A percentile compares a stretch with the other conserved stretches of the same genome.
Conservation (phyloP, 2,329 filamentous ascomycete genomes). For the Cordyceps cateniannulata region DNA sequence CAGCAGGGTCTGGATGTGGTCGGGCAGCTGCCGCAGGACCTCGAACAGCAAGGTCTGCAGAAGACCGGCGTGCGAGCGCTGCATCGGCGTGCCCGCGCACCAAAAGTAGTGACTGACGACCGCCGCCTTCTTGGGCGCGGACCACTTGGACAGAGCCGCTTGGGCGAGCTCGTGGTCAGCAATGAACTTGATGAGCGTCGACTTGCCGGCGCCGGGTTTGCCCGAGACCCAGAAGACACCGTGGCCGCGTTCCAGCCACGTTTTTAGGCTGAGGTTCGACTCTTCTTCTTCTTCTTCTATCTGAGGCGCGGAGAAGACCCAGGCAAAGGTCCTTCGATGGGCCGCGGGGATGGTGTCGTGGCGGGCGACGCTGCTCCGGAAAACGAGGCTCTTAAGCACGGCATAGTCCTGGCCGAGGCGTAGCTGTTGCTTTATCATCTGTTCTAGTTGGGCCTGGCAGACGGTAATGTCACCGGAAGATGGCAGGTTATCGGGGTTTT, state of each 20-base stretch:
- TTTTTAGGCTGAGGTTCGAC: background rate
- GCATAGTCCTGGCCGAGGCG: background rate
- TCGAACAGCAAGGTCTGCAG: conserved; percentile 20
- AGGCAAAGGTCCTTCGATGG: conserved; percentile 9
- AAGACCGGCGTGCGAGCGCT: conserved; percentile 35
- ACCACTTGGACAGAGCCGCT: conserved; percentile 28
- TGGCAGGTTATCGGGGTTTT: background rate
- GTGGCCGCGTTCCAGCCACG: conserved; percentile 20
- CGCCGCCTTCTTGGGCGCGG: conserved; percentile 20
- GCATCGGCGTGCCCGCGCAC: conserved; percentile 29
- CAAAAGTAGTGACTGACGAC: conserved; percentile 36
- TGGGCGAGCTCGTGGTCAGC: conserved; percentile 22
- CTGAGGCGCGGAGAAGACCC: conserved; percentile 1
- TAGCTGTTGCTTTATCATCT: background rate
- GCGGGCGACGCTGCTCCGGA: background rate
- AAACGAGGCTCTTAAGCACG: background rate
- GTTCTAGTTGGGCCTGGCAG: background rate
- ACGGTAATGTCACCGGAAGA: background rate
- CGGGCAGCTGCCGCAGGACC: conserved; percentile 5
- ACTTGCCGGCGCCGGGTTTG: conserved; percentile 41
- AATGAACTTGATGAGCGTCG: conserved; percentile 40
- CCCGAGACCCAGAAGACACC: conserved; percentile 33
- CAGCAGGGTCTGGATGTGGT: background rate
- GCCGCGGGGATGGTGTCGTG: conserved; percentile 11
- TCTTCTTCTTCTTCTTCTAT: background rate